These are phyloP conservation scores for Tympanopsis confertula DNA, from an alignment of 2,329 filamentous ascomycete genomes.

Conservation along the genomic window DNA sequence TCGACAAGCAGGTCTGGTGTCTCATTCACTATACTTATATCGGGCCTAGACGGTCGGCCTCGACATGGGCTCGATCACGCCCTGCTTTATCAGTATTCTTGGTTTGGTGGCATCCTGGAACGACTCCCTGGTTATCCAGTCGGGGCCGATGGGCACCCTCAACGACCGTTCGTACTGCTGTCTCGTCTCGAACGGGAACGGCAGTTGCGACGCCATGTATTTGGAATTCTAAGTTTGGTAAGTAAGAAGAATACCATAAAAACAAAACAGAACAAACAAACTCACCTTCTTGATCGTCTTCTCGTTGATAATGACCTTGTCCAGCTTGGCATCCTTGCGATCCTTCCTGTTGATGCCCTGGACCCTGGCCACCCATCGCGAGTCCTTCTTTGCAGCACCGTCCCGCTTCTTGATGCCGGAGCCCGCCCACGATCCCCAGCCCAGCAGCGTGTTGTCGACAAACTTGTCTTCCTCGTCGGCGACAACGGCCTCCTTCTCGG, in stretches of 20 bases:
- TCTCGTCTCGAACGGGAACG: slow-evolving; percentile 77
- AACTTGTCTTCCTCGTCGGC: slow-evolving; percentile 74
- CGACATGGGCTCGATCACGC: slow-evolving; percentile 76
- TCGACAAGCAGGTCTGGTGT: no score
- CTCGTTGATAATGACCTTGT: slow-evolving; percentile 84
- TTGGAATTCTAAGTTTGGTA: slow-evolving; percentile 57
- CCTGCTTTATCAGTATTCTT: slow-evolving; percentile 79
- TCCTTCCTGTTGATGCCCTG: slow-evolving; percentile 67
- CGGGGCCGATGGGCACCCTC: slow-evolving; percentile 75
- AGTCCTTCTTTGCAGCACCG: slow-evolving; percentile 47
- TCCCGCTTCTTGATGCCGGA: slow-evolving; percentile 66
- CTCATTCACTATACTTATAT: no score
- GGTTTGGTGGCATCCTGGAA: slow-evolving; percentile 87
- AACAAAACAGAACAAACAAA: slow-evolving; percentile 2
- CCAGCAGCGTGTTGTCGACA: slow-evolving; percentile 74
- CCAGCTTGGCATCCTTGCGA: slow-evolving; percentile 71
- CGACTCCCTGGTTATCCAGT: slow-evolving; percentile 93
- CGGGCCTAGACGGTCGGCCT: slow-evolving; percentile 51
- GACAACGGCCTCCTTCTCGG: slow-evolving; percentile 63
- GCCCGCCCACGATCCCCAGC: slow-evolving; percentile 89
- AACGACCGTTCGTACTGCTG: slow-evolving; percentile 85
- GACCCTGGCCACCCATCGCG: slow-evolving; percentile 49
- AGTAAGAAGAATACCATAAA: slow-evolving; percentile 2
- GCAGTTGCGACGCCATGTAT: slow-evolving; percentile 73
- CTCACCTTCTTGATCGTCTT: slow-evolving; percentile 75